Conservation (phyloP, 495 filamentous ascomycete species). For the Aspergillus saccharolyticus region DNA sequence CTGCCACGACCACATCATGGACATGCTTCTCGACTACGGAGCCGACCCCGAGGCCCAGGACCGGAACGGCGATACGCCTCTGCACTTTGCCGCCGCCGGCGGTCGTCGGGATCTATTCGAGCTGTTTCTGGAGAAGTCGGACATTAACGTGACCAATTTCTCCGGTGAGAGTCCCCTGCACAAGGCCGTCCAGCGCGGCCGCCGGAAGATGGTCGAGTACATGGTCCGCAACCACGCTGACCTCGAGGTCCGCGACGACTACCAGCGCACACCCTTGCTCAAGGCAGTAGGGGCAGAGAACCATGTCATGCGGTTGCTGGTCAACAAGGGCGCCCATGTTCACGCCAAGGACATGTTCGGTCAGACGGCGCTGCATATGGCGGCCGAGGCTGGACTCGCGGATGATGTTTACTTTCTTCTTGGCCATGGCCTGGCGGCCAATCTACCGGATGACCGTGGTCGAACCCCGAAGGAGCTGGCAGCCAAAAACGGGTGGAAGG, state of each 20-base stretch:
- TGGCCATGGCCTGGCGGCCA: constrained; percentile 18
- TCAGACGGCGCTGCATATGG: constrained; percentile 31
- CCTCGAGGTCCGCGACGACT: constrained; percentile 25
- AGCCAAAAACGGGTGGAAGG: constrained; percentile 9
- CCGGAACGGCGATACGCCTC: constrained; percentile 26
- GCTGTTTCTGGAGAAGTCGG: constrained; percentile 36
- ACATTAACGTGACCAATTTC: constrained; percentile 35
- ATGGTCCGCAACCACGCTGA: constrained; percentile 33
- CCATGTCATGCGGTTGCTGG: constrained; percentile 23
- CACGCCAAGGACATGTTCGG: constrained; percentile 25
- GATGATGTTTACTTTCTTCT: constrained; percentile 24
- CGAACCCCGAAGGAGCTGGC: constrained; percentile 22
- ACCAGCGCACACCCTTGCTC: constrained; percentile 18
- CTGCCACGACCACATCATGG: constrained; percentile 30
- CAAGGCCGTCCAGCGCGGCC: constrained; percentile 33
- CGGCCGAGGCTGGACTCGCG: constrained; percentile 22
- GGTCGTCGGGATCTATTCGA: constrained; percentile 31
- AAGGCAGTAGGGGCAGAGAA: constrained; percentile 25
- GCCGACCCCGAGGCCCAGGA: constrained; percentile 27
- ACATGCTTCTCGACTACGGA: constrained; percentile 24
- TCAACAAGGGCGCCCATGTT: constrained; percentile 20
- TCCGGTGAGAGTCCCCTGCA: constrained; percentile 37
- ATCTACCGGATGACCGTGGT: constrained; percentile 21
- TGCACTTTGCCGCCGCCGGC: constrained; percentile 33
- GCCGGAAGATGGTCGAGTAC: constrained; percentile 32